Evolutionary conservation across 2,329 filamentous ascomycete genomes (phyloP).

Genomic region (Epichloe amarillans): DNA sequence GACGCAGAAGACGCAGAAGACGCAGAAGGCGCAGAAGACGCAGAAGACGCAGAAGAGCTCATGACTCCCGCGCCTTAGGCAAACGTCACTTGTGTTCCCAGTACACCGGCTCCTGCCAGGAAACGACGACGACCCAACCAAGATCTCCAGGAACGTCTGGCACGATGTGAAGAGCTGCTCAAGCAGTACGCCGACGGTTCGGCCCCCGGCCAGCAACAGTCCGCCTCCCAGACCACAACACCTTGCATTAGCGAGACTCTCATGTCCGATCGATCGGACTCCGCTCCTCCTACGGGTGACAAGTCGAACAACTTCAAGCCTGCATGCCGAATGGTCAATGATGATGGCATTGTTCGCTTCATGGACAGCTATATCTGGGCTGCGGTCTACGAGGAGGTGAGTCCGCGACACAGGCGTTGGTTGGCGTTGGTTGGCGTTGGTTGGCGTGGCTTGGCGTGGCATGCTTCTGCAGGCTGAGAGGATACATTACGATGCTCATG

Average conservation of each 20-base stretch:
- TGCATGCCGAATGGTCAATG: conserved; percentile 39
- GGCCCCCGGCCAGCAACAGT: conserved; percentile 10
- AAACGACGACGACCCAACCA: conserved; percentile 47
- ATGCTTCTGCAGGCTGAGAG: not conserved
- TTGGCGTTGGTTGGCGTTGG: not conserved
- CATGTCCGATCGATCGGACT: conserved; percentile 14
- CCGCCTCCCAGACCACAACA: conserved; percentile 7
- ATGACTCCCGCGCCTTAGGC: conserved; percentile 26
- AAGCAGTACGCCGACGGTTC: conserved; percentile 40
- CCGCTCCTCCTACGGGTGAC: conserved; percentile 16
- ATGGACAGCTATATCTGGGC: conserved; percentile 43
- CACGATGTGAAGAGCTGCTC: conserved; percentile 43
- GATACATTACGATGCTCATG: not conserved
- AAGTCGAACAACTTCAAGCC: conserved; percentile 27
- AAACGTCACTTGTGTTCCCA: conserved; percentile 45
- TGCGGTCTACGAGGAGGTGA: conserved; percentile 42
- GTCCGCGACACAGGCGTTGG: conserved; percentile 9
- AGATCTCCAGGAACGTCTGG: conserved; percentile 46
- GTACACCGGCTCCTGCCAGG: conserved; percentile 44
- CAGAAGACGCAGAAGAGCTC: not conserved
- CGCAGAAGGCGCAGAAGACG: not conserved
- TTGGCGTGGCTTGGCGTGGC: not conserved
- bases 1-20: no score
- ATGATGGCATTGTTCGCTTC: conserved; percentile 41
- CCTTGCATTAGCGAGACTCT: conserved; percentile 6